Base-by-base conservation (phyloP, 345 rosid species). In the Syzygium grande region DNA sequence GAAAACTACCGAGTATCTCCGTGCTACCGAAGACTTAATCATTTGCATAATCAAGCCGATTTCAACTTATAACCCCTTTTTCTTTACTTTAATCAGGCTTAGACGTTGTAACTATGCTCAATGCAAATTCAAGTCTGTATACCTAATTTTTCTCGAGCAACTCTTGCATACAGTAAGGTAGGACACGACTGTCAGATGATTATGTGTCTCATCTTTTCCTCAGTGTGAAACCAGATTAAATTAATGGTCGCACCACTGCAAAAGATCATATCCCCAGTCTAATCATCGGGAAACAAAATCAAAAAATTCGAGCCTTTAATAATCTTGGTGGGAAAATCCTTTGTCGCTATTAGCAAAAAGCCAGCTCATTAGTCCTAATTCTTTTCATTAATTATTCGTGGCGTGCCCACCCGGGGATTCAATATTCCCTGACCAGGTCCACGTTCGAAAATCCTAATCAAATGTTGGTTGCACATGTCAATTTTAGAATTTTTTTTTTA, bases 161-260 rank as follows among this genome's bases (percentile, higher is more conserved):
- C 49, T 73, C 83, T 73, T 10, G 23, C 15, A 5, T 21, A 19
- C 7, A 10, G n/a, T 14, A 10, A n/a, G 73, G 19, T n/a, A 13
- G 0, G 38, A 14, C 19, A 0, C 15, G 1, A n/a, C 17, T n/a
- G 73, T 13, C 2, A 61, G 15, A 61, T n/a, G 46, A 43, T 43
- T 43, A 43, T n/a, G 14, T n/a, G 29, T 61, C 73, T 73, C 41
- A 73, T 73, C 49, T 38, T 38, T 22, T 11, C 11, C 80, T 38
- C 14, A 21, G 27, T 73, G 49, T 21, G 83, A 73, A 73, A 73
- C 14, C 4, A 38, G 49, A 73, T 34, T 73, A 73, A 9, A 73
- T 0, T 73, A 73, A 21, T 19, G 8, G 21, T 73, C 15, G 83
- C 49, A 38, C 38, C 83, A 19, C 27, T 9, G 3, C 25, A 38